Percentiles rank a stretch among this genome's conserved stretches.
phyloP scores from a whole-genome alignment of 176 grass and related monocot species.

The Dactylis glomerata region DNA sequence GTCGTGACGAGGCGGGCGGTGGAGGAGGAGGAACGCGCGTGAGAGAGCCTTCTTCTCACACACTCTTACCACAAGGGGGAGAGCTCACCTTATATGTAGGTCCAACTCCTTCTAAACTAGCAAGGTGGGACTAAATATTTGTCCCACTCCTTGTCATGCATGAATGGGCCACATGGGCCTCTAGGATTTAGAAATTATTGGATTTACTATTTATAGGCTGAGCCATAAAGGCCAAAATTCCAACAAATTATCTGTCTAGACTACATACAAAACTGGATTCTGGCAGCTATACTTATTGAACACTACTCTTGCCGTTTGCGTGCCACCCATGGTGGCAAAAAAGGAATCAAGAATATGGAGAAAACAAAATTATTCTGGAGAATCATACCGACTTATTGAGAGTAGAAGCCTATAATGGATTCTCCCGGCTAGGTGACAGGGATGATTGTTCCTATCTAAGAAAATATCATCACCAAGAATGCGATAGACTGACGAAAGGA shows the following conservation, averaged over 20 bases:
- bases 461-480: constrained; percentile 49
- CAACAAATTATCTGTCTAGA: constrained; percentile 14
- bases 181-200: no score
- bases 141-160: no score
- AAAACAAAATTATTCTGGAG: constrained; percentile 10
- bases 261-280: background rate
- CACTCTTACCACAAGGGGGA: no score
- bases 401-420: constrained; percentile 10
- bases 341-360: constrained; percentile 28
- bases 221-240: no score
- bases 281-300: background rate
- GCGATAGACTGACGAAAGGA: constrained; percentile 29
- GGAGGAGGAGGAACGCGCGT: no score
- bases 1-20: no score
- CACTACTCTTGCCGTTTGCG: constrained; percentile 2
- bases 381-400: constrained; percentile 11
- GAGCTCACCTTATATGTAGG: no score
- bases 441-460: constrained; percentile 49
- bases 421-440: constrained; percentile 33
- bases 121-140: no score
- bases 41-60: no score
- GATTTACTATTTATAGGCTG: no score
- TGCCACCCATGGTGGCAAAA: background rate
- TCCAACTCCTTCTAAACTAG: no score
- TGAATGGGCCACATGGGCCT: no score